Evolutionary conservation across 2,329 filamentous ascomycete genomes (phyloP).

Genomic region (Coniochaeta sp.): DNA sequence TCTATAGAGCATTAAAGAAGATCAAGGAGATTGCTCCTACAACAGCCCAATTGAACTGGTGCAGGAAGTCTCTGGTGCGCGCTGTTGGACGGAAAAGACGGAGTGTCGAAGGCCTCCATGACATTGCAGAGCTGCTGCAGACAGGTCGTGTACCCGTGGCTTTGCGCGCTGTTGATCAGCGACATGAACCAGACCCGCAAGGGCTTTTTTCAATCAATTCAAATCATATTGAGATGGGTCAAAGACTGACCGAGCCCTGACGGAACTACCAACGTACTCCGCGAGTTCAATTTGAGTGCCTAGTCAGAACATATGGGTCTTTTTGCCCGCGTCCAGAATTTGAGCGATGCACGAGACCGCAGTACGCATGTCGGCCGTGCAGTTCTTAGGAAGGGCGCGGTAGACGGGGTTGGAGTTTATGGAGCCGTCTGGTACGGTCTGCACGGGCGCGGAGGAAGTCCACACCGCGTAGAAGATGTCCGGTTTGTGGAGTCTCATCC

Average conservation of each 20-base stretch:
- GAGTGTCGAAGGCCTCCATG: constrained; percentile 4
- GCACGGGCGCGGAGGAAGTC: constrained; percentile 39
- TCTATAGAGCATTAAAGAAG: neutral
- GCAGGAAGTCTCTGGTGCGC: neutral
- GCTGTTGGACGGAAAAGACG: neutral
- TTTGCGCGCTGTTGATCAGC: neutral
- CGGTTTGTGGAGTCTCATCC: constrained; percentile 35
- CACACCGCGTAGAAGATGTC: constrained; percentile 44
- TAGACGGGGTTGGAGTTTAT: constrained; percentile 40
- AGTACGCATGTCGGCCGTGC: constrained; percentile 8
- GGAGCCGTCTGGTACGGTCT: constrained; percentile 38
- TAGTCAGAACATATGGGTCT: neutral
- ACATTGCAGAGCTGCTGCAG: constrained; percentile 6
- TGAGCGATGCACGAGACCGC: constrained; percentile 5
- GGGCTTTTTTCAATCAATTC: neutral
- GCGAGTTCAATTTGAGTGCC: neutral
- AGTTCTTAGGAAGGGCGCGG: constrained; percentile 28
- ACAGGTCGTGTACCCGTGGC: neutral
- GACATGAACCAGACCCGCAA: neutral
- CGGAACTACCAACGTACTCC: neutral
- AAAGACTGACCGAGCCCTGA: neutral
- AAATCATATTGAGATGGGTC: neutral
- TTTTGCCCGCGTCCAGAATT: constrained; percentile 3
- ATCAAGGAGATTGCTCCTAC: neutral
- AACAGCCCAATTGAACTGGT: neutral